Conservation (phyloP, 140 eudicot species). For the Flaveria floridana region DNA sequence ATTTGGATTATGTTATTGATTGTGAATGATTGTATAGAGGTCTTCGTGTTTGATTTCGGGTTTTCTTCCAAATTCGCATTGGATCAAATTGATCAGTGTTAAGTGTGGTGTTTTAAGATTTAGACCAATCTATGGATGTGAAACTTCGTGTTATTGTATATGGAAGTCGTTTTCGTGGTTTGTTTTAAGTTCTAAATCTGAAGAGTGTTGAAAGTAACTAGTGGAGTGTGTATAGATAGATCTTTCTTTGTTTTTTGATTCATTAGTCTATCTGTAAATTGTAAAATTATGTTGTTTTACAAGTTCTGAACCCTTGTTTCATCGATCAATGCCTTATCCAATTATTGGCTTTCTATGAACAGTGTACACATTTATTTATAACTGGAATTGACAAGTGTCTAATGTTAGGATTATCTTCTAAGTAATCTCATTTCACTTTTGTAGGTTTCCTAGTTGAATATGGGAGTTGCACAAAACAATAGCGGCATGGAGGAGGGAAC, state of each 20-base stretch:
- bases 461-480: slow-evolving; percentile 59
- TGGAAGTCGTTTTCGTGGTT: not conserved
- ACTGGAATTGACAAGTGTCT: too few species aligned
- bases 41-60: slow-evolving; percentile 14
- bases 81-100: slow-evolving; percentile 22
- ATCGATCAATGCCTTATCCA: not conserved
- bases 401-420: too few species aligned
- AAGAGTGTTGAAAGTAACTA: too few species aligned
- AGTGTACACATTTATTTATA: too few species aligned
- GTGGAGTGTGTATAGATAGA: too few species aligned
- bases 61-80: not conserved
- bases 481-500: slow-evolving; percentile 70
- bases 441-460: slow-evolving; percentile 35
- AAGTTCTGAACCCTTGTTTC: slow-evolving; percentile 3
- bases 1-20: slow-evolving; percentile 9
- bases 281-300: not conserved
- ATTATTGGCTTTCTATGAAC: too few species aligned
- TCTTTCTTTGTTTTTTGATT: not conserved
- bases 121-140: not conserved
- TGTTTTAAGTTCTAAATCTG: too few species aligned
- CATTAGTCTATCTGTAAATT: not conserved
- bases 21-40: not conserved
- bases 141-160: not conserved
- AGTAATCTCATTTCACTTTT: not conserved
- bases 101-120: slow-evolving; percentile 6